Percentiles rank a stretch among this genome's conserved stretches.
Evolutionary conservation across 805 yeast genomes (phyloP).

Genomic region (Nakazawaea pomicola): DNA sequence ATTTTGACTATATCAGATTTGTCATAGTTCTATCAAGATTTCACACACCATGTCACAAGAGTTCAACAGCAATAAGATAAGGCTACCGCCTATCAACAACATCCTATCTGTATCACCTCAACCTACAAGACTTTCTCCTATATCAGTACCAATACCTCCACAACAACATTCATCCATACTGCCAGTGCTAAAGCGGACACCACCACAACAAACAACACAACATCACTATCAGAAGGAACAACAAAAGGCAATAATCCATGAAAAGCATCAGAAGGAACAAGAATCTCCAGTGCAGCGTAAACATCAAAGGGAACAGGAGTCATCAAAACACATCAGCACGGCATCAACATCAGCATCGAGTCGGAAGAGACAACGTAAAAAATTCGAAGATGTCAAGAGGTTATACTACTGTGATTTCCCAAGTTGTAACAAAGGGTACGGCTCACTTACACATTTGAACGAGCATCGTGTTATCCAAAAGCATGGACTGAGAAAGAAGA

Average conservation of each 20-base stretch:
- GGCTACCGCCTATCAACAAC: background rate
- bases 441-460: slow-evolving; percentile 44
- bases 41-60: too few relatives aligned
- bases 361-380: slow-evolving; percentile 39
- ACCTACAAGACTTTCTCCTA: background rate
- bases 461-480: slow-evolving; percentile 42
- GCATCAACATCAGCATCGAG: background rate
- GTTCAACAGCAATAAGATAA: too few relatives aligned
- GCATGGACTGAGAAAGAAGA: slow-evolving; percentile 41
- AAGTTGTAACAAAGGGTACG: slow-evolving; percentile 41
- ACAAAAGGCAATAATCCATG: too few relatives aligned
- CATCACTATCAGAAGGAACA: too few relatives aligned
- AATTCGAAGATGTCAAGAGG: slow-evolving; percentile 43
- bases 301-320: background rate
- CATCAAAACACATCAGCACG: background rate
- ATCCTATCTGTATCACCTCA: background rate
- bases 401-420: slow-evolving; percentile 36
- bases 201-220: too few relatives aligned
- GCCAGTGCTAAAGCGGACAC: too few relatives aligned
- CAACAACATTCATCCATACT: too few relatives aligned
- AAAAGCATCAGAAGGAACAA: background rate
- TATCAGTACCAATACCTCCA: background rate
- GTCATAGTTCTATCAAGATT: too few relatives aligned
- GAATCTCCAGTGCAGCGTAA: background rate
- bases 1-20: too few relatives aligned